phyloP scores from a whole-genome alignment of 2,329 filamentous ascomycete species.

The Sclerotinia borealis region DNA sequence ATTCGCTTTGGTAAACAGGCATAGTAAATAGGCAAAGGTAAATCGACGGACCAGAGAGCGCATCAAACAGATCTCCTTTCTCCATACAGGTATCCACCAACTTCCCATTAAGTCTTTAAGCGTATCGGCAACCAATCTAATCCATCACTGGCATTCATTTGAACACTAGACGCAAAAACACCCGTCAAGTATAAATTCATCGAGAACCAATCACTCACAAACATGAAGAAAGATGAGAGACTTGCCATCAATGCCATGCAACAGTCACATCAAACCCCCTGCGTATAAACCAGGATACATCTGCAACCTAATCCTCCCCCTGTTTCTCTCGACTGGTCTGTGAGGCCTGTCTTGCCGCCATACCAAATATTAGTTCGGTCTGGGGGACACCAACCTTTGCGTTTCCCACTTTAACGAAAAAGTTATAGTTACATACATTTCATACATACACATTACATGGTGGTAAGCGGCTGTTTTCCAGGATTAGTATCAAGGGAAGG shows the following conservation, averaged over 20 bases:
- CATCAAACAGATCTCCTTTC: background rate
- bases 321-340: conserved; percentile 1
- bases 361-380: background rate
- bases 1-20: background rate
- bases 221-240: background rate
- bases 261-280: conserved; percentile 5
- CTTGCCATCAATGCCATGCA: conserved; percentile 8
- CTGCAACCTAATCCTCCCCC: background rate
- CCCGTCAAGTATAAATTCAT: background rate
- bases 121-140: background rate
- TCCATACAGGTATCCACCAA: background rate
- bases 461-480: conserved; percentile 13
- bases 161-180: background rate
- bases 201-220: background rate
- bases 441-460: background rate
- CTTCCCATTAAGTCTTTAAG: conserved; percentile 1
- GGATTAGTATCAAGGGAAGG: conserved; percentile 9
- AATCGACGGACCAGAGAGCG: background rate
- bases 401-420: background rate
- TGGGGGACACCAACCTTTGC: background rate
- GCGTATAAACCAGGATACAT: background rate
- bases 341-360: conserved; percentile 9
- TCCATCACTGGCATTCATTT: background rate
- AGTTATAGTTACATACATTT: background rate
- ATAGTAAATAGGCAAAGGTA: background rate